phyloP scores from a whole-genome alignment of 2,329 filamentous ascomycete species.

The Alternaria sp. region DNA sequence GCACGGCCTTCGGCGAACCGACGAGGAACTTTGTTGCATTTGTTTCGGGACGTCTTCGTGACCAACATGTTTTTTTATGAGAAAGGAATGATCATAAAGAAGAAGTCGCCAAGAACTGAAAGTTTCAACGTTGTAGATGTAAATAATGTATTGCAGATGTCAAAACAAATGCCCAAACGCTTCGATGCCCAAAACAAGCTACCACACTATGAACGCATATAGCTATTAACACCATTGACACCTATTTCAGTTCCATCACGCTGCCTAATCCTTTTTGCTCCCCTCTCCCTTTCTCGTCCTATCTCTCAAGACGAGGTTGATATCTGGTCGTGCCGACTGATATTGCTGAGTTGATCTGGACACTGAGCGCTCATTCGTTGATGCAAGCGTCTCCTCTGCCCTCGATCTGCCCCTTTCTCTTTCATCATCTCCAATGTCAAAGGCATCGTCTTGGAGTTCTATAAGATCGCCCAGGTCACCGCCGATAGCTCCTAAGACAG shows the following conservation, averaged over 20 bases:
- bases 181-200: slow-evolving; percentile 17
- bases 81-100: no score
- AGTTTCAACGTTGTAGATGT: background rate
- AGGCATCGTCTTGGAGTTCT: slow-evolving; percentile 70
- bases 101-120: background rate
- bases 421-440: slow-evolving; percentile 52
- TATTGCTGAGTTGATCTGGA: slow-evolving; percentile 34
- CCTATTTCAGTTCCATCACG: slow-evolving; percentile 7
- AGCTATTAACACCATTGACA: slow-evolving; percentile 18
- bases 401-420: slow-evolving; percentile 39
- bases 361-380: slow-evolving; percentile 28
- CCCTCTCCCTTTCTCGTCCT: slow-evolving; percentile 36
- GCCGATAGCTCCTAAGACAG: slow-evolving; percentile 52
- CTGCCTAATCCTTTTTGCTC: slow-evolving; percentile 43
- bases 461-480: slow-evolving; percentile 70
- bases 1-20: slow-evolving; percentile 15
- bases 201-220: slow-evolving; percentile 11
- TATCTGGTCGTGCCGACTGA: slow-evolving; percentile 43
- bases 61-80: background rate
- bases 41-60: background rate
- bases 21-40: slow-evolving; percentile 3
- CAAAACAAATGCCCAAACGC: slow-evolving; percentile 23
- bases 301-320: slow-evolving; percentile 43
- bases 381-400: slow-evolving; percentile 24
- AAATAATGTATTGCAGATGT: slow-evolving; percentile 15